Conservation (phyloP, 2,329 filamentous ascomycete genomes). For the Paraconiothyrium sp. region DNA sequence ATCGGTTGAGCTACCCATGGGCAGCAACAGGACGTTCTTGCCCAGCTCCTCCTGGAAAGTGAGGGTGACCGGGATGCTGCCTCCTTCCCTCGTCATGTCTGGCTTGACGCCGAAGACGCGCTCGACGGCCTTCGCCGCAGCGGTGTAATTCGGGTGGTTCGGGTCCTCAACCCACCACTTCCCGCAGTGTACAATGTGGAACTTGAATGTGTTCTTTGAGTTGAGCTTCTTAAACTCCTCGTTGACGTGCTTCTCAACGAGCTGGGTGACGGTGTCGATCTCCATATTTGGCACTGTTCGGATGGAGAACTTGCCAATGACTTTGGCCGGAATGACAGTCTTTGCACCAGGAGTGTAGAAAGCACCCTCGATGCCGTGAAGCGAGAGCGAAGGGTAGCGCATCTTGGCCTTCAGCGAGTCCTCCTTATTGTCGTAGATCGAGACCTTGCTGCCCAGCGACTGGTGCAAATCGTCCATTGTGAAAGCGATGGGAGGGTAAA, state of each 20-base stretch:
- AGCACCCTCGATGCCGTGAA: slow-evolving; percentile 94
- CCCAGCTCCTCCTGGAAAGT: slow-evolving; percentile 97
- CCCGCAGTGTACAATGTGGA: slow-evolving; percentile 84
- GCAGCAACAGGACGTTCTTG: slow-evolving; percentile 94
- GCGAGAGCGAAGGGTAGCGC: slow-evolving; percentile 91
- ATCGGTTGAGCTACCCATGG: slow-evolving; percentile 97
- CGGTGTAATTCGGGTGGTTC: slow-evolving; percentile 98
- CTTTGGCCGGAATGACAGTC: slow-evolving; percentile 98
- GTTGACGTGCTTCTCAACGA: slow-evolving; percentile 84
- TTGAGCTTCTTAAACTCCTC: slow-evolving; percentile 85
- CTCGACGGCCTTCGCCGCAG: slow-evolving; percentile 94
- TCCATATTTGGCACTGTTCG: slow-evolving; percentile 98
- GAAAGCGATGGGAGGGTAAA: slow-evolving; percentile 93
- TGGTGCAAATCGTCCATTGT: slow-evolving; percentile 96
- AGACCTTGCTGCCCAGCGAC: slow-evolving; percentile 87
- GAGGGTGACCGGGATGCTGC: slow-evolving; percentile 94
- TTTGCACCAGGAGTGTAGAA: slow-evolving; percentile 94
- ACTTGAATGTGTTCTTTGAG: slow-evolving; percentile 90
- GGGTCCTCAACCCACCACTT: slow-evolving; percentile 99
- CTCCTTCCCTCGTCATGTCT: slow-evolving; percentile 95
- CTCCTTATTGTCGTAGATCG: slow-evolving; percentile 89
- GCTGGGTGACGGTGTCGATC: slow-evolving; percentile 84
- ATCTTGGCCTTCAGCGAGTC: slow-evolving; percentile 93
- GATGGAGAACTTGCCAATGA: slow-evolving; percentile 98
- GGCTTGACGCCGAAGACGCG: slow-evolving; percentile 93